Percentiles rank a stretch among this genome's conserved stretches.
phyloP scores from a whole-genome alignment of 768 basidiomycete species.

The Mycena epipterygia region DNA sequence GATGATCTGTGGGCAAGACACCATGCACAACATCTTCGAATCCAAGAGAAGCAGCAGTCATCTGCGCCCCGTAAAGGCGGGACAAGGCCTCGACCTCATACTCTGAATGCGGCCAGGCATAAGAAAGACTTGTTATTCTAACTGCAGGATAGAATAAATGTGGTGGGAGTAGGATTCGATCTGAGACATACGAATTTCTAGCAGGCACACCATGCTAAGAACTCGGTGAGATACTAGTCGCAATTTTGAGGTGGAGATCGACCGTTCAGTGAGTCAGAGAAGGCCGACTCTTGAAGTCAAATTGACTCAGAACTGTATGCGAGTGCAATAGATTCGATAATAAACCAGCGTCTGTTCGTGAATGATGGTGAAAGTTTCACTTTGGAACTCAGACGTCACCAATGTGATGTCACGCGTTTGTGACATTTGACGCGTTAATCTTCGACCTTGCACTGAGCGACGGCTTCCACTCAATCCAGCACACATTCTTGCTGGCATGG shows the following conservation, averaged over 20 bases:
- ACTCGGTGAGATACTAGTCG: too few species aligned
- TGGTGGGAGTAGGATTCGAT: background rate
- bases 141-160: background rate
- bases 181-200: slow-evolving; percentile 8
- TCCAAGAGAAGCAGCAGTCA: background rate
- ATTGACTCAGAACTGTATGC: too few species aligned
- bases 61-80: slow-evolving; percentile 25
- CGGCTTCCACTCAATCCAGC: background rate
- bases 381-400: background rate
- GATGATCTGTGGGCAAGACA: slow-evolving; percentile 10
- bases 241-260: too few species aligned
- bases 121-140: background rate
- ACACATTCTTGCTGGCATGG: slow-evolving; percentile 49
- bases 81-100: background rate
- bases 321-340: too few species aligned
- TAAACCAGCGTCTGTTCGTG: too few species aligned
- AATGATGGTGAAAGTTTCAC: background rate
- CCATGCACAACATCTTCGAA: slow-evolving; percentile 10
- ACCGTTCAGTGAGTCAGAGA: too few species aligned
- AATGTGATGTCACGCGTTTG: slow-evolving; percentile 16
- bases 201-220: slow-evolving; percentile 14
- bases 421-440: slow-evolving; percentile 9
- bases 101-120: slow-evolving; percentile 17
- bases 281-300: too few species aligned
- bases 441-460: background rate